phyloP scores from a whole-genome alignment of 2,329 filamentous ascomycete genomes.

The Exophiala aquamarina region DNA sequence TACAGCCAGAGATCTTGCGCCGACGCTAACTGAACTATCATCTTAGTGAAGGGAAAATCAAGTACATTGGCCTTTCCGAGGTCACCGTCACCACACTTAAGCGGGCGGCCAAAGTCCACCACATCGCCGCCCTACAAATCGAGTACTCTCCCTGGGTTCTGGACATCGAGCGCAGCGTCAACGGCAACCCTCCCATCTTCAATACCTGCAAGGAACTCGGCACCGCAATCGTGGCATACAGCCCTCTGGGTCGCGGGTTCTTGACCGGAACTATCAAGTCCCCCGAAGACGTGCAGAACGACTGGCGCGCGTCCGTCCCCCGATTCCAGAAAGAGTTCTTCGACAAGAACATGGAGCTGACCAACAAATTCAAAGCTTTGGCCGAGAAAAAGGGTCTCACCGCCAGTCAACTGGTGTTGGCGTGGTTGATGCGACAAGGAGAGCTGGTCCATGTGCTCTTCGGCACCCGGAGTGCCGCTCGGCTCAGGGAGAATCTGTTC shows the following conservation, averaged over 20 bases:
- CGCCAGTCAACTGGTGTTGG: conserved; percentile 64
- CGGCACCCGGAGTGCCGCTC: conserved; percentile 30
- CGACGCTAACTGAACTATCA: too few species aligned
- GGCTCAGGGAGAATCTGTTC: conserved; percentile 34
- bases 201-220: conserved; percentile 53
- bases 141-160: conserved; percentile 50
- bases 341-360: conserved; percentile 63
- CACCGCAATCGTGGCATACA: conserved; percentile 72
- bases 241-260: conserved; percentile 64
- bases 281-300: conserved; percentile 55
- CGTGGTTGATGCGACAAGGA: conserved; percentile 58
- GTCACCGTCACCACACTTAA: conserved; percentile 48
- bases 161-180: conserved; percentile 43
- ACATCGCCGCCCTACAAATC: conserved; percentile 50
- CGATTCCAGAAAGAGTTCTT: conserved; percentile 66
- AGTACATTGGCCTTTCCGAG: conserved; percentile 49
- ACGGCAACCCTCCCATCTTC: conserved; percentile 37
- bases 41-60: conserved; percentile 51
- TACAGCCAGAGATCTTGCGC: too few species aligned
- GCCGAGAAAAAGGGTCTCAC: conserved; percentile 62
- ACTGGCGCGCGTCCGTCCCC: conserved; percentile 51
- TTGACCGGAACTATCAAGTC: conserved; percentile 55
- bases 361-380: conserved; percentile 56
- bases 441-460: conserved; percentile 46
- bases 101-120: conserved; percentile 46